Base-by-base conservation (phyloP, 345 rosid species). In the Erysimum cheiranthoides region DNA sequence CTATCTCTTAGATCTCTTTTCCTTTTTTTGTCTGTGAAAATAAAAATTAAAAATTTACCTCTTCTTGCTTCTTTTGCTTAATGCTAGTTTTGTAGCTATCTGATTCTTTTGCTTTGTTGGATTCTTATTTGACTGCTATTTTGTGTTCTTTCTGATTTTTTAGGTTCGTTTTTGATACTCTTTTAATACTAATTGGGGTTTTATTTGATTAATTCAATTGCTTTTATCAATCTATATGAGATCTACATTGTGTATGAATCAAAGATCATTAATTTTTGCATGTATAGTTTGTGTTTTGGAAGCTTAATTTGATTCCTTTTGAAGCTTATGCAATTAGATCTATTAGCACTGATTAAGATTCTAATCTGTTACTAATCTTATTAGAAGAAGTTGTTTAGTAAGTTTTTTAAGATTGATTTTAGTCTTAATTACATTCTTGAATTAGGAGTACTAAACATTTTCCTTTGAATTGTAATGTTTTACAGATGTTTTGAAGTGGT, bases 71-170 rank as follows among this genome's bases (percentile, higher is more conserved):
- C 56, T 61, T 61, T 56, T 70, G 75, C 28, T 70, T 16, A 57
- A 36, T 65, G 38, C 72, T 78, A 59, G 73, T 66, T 78, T 66
- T 78, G 75, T 45, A 49, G 57, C 73, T 78, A 40, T 73, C 73
- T 78, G 60, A 27, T 47, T 71, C 56, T 70, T 57, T 53, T 62
- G 38, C 10, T 66, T 70, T 45, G 4, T 8, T 64, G 71, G 25
- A 21, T 40, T 77, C 67, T 66, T 71, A 39, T 66, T 78, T 66
- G 81, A 78, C 77, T 47, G 3, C 63, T 78, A 51, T 50, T 78
- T 78, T 66, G 77, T 31, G 28, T 32, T 51, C 27, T 71, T 78
- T 66, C 63, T 71, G 38, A 4, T 56, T 70, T 1, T 34, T 9
- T 42, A 27, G 45, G 4, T 68, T 75, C 28, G 12, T 35, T 51